These are phyloP conservation scores for Mycena latifolia DNA, from an alignment of 768 basidiomycete genomes.

Conservation along the genomic window DNA sequence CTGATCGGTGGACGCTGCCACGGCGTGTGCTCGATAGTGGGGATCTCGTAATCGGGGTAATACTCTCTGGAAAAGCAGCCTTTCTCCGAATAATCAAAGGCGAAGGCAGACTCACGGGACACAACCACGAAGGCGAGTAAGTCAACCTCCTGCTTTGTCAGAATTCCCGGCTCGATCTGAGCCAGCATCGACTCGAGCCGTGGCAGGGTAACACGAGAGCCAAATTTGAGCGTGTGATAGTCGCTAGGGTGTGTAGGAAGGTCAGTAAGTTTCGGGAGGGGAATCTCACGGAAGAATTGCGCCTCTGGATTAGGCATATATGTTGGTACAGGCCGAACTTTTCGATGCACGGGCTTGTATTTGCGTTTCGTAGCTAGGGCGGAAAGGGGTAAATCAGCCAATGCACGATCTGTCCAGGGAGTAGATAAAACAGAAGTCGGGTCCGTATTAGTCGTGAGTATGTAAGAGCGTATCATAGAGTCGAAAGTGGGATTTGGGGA, in stretches of 20 bases:
- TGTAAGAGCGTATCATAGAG: neutral
- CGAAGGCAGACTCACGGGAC: conserved; percentile 35
- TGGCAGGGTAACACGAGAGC: conserved; percentile 19
- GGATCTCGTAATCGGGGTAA: conserved; percentile 40
- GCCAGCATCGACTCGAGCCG: conserved; percentile 34
- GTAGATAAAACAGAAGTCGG: neutral
- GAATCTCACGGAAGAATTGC: conserved; percentile 25
- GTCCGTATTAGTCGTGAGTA: neutral
- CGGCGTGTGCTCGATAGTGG: conserved; percentile 40
- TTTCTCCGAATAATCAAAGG: conserved; percentile 39
- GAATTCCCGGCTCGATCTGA: conserved; percentile 26
- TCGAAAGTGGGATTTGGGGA: neutral
- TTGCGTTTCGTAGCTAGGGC: neutral
- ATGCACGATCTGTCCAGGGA: conserved; percentile 7
- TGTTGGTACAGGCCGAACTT: conserved; percentile 14
- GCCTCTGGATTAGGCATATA: conserved; percentile 2
- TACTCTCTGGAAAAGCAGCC: conserved; percentile 40
- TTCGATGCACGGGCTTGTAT: conserved; percentile 21
- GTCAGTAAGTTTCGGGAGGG: conserved; percentile 1
- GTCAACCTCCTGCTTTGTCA: conserved; percentile 28
- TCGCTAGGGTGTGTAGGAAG: conserved; percentile 31
- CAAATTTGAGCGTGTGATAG: conserved; percentile 15
- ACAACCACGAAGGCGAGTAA: conserved; percentile 32
- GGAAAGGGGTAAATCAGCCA: conserved; percentile 11
- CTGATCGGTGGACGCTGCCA: conserved; percentile 39